Conservation (phyloP, 2,329 filamentous ascomycete species). For the Thielaviopsis punctulata region DNA sequence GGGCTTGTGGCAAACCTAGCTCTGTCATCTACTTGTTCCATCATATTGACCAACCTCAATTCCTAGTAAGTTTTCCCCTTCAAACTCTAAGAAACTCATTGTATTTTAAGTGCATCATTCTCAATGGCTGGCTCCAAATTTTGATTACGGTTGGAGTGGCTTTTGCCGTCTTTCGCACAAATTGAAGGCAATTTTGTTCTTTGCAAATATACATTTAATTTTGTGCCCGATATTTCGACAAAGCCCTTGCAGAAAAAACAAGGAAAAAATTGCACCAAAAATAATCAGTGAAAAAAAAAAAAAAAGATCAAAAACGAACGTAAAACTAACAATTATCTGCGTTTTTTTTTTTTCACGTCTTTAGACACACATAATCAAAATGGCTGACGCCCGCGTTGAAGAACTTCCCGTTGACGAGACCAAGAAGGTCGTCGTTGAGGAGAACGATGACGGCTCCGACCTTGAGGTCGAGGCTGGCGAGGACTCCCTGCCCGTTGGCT, state of each 20-base stretch:
- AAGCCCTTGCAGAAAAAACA: conserved; percentile 6
- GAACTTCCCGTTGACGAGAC: conserved; percentile 86
- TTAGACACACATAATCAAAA: conserved; percentile 28
- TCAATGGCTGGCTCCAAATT: background rate
- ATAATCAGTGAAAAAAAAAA: background rate
- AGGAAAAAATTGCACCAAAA: background rate
- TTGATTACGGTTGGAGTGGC: background rate
- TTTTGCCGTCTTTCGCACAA: background rate
- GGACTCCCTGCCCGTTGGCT: conserved; percentile 61
- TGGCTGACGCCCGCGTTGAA: conserved; percentile 97
- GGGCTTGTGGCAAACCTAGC: conserved; percentile 11
- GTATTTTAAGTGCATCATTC: background rate
- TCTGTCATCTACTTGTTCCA: conserved; percentile 3
- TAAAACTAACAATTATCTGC: background rate
- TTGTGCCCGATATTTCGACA: conserved; percentile 1
- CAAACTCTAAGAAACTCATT: background rate
- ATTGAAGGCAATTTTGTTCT: background rate
- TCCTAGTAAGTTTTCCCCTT: background rate
- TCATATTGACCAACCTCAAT: background rate
- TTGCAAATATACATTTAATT: background rate
- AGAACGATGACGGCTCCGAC: conserved; percentile 52
- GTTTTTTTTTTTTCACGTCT: background rate
- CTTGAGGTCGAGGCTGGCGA: conserved; percentile 66
- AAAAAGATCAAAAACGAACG: background rate
- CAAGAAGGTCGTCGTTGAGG: conserved; percentile 60